A percentile compares a stretch with the other conserved stretches of the same genome.
Evolutionary conservation across 148 eudicot genomes (phyloP).

Genomic region (Vaccinium macrocarpon): DNA sequence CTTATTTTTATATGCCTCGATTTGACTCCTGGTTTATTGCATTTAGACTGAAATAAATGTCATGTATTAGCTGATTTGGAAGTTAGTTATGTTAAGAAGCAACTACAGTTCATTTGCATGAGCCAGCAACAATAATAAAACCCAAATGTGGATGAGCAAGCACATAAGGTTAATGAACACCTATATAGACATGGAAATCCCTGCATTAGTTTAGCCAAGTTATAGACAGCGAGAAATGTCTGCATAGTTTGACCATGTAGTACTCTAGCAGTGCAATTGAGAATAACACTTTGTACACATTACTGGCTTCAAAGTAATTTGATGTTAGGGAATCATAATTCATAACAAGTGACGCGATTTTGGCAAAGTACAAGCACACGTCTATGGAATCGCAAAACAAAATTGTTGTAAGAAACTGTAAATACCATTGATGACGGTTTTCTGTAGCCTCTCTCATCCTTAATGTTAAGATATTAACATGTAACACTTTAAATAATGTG

Average conservation of each 20-base stretch:
- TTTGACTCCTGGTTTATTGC: not conserved
- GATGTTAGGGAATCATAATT: not conserved
- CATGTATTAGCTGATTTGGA: not conserved
- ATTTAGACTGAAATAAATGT: not conserved
- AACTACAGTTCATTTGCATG: not conserved
- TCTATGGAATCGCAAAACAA: not conserved
- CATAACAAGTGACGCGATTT: not conserved
- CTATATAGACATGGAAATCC: not conserved
- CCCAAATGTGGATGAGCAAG: not conserved
- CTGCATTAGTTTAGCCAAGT: too few species aligned
- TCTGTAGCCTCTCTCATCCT: not conserved
- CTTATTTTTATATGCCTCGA: conserved; percentile 6
- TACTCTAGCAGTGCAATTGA: not conserved
- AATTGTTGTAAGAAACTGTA: not conserved
- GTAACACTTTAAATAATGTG: not conserved
- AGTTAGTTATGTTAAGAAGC: conserved; percentile 9
- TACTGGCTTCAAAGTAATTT: not conserved
- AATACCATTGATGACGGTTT: not conserved
- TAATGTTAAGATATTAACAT: not conserved
- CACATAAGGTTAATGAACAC: not conserved
- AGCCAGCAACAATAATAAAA: not conserved
- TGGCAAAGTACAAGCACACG: not conserved
- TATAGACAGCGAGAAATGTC: not conserved
- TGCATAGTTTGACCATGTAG: not conserved
- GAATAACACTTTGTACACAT: not conserved